These are phyloP conservation scores for Hibiscus trionum DNA, from an alignment of 345 rosid species.

Conservation along the genomic window DNA sequence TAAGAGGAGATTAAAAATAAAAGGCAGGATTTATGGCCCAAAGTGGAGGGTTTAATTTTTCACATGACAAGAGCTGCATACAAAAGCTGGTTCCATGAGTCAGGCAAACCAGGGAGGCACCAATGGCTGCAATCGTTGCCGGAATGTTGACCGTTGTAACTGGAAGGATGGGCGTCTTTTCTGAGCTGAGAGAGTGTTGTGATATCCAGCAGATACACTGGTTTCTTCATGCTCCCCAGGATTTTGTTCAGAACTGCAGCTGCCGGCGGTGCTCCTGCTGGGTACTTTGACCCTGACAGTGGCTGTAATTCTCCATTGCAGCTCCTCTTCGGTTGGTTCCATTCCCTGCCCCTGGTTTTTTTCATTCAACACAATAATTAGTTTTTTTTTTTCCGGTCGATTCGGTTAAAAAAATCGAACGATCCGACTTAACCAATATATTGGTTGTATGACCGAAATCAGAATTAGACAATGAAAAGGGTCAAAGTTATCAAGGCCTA, in stretches of 20 bases:
- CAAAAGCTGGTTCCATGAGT: conserved; percentile 91
- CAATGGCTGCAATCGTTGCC: conserved; percentile 91
- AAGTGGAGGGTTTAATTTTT: conserved; percentile 4
- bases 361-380: not conserved
- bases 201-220: conserved; percentile 73
- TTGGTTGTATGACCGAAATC: no score
- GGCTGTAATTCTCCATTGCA: conserved; percentile 66
- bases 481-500: no score
- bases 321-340: conserved; percentile 58
- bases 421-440: no score
- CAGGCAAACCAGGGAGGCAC: conserved; percentile 95
- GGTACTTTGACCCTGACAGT: conserved; percentile 60
- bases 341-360: conserved; percentile 61
- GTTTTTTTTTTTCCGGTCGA: no score
- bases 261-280: conserved; percentile 67
- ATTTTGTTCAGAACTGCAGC: conserved; percentile 45
- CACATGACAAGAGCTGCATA: conserved; percentile 66
- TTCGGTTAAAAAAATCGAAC: no score
- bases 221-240: conserved; percentile 43
- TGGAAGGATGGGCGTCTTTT: conserved; percentile 87
- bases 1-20: not conserved
- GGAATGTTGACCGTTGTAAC: conserved; percentile 37
- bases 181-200: conserved; percentile 79
- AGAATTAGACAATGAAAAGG: no score
- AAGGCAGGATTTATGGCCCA: not conserved